These are phyloP conservation scores for Alternaria tenuissima DNA, from an alignment of 2,329 filamentous ascomycete species.

Conservation along the genomic window DNA sequence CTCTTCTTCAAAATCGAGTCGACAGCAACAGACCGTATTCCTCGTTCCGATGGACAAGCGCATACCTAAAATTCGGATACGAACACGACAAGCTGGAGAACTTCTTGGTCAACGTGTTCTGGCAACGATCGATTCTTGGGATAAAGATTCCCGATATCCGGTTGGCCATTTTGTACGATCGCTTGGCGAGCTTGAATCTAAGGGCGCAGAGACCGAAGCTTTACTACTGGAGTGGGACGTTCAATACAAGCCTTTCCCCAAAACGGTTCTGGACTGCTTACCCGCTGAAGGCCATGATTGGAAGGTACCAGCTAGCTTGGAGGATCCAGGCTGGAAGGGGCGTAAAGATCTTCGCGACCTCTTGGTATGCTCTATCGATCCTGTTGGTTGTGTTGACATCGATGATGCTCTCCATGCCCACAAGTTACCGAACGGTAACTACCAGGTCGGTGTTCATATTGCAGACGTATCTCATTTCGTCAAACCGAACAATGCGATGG, in stretches of 20 bases:
- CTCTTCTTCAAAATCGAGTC: conserved; percentile 75
- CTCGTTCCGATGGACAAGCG: conserved; percentile 98
- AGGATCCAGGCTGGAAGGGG: conserved; percentile 86
- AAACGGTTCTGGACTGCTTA: conserved; percentile 91
- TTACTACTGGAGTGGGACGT: conserved; percentile 95
- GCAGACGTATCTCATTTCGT: conserved; percentile 99
- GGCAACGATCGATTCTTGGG: conserved; percentile 95
- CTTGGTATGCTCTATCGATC: conserved; percentile 96
- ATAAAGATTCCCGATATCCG: conserved; percentile 90
- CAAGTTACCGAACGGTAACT: conserved; percentile 87
- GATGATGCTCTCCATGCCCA: conserved; percentile 94
- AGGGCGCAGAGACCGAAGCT: conserved; percentile 97
- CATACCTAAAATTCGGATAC: conserved; percentile 92
- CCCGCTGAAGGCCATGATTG: conserved; percentile 92
- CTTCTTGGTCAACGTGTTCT: conserved; percentile 90
- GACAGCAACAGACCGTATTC: conserved; percentile 91
- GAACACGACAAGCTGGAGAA: conserved; percentile 88
- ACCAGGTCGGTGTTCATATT: conserved; percentile 96
- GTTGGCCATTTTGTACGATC: conserved; percentile 93
- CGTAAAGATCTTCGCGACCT: conserved; percentile 84
- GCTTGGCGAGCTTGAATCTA: conserved; percentile 91
- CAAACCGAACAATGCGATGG: conserved; percentile 96
- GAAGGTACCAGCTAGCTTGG: conserved; percentile 81
- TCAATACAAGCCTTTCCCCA: conserved; percentile 96
- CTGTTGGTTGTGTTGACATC: conserved; percentile 95